Percentiles rank a stretch among this genome's conserved stretches.
phyloP scores from a whole-genome alignment of 2,329 filamentous ascomycete genomes.

The Fusarium drepaniforme region DNA sequence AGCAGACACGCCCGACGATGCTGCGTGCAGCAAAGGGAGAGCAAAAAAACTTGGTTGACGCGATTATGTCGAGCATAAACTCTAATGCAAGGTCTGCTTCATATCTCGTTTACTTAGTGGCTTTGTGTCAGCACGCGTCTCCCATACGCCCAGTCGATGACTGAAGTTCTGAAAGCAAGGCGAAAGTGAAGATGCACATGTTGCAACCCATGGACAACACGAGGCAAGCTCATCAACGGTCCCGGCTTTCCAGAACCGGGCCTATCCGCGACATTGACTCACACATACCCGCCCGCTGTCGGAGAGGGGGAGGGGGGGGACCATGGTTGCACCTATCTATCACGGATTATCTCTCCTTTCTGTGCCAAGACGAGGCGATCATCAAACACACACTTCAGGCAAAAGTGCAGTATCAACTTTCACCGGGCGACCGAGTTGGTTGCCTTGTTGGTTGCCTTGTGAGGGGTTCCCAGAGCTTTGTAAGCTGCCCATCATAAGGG shows the following conservation, averaged over 20 bases:
- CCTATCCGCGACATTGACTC: not conserved
- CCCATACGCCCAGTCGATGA: conserved; percentile 19
- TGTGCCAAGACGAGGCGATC: not conserved
- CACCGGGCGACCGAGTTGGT: not conserved
- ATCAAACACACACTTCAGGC: not conserved
- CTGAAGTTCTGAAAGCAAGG: conserved; percentile 19
- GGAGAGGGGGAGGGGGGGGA: not conserved
- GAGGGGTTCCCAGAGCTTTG: conserved; percentile 4
- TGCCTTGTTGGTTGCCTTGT: conserved; percentile 8
- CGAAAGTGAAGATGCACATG: conserved; percentile 20
- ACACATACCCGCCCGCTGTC: not conserved
- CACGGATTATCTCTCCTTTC: not conserved
- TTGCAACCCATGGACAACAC: not conserved
- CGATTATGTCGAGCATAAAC: not conserved
- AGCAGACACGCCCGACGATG: conserved; percentile 13
- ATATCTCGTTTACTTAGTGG: conserved; percentile 16
- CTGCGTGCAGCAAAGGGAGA: not conserved
- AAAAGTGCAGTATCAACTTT: not conserved
- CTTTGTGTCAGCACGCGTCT: conserved; percentile 12
- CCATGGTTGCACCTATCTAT: not conserved
- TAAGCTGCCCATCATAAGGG: not conserved
- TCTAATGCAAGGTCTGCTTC: conserved; percentile 8
- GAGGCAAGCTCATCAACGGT: not conserved
- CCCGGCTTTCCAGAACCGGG: not conserved
- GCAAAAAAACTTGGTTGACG: not conserved